Percentiles rank a stretch among this genome's conserved stretches.
Evolutionary conservation across 2,329 filamentous ascomycete genomes (phyloP).

Genomic region (Aspergillus neotritici): DNA sequence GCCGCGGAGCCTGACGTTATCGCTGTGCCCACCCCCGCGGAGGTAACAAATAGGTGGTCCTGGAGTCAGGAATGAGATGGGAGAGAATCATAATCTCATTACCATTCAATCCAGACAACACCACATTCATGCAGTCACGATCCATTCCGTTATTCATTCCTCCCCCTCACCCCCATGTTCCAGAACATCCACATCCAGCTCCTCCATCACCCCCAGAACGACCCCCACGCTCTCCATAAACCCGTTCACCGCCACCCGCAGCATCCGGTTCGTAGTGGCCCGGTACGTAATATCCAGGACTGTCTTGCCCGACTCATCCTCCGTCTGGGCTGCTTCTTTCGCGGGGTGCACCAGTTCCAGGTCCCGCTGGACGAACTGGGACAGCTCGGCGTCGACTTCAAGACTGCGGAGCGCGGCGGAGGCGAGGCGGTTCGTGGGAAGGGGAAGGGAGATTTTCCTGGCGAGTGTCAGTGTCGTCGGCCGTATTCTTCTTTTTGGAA

Average conservation of each 20-base stretch:
- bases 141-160: conserved; percentile 14
- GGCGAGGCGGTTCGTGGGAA: conserved; percentile 74
- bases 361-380: conserved; percentile 68
- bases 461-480: conserved; percentile 7
- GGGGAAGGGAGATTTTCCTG: conserved; percentile 71
- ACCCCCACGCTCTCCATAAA: conserved; percentile 88
- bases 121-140: too few species aligned
- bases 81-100: too few species aligned
- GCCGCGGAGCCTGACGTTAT: too few species aligned
- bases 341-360: conserved; percentile 52
- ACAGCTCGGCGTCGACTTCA: conserved; percentile 82
- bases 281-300: conserved; percentile 70
- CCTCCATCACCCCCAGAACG: conserved; percentile 82
- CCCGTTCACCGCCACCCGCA: conserved; percentile 90
- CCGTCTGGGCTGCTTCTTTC: conserved; percentile 16
- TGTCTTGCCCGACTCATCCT: conserved; percentile 34
- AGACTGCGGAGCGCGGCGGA: conserved; percentile 68
- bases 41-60: too few species aligned
- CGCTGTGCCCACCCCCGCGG: too few species aligned
- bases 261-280: conserved; percentile 92
- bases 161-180: conserved; percentile 32
- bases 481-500: not conserved
- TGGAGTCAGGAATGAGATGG: too few species aligned
- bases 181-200: conserved; percentile 79
- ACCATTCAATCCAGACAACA: too few species aligned